Base-by-base conservation (phyloP, 345 rosid genomes). In the Clarkia xantiana region DNA sequence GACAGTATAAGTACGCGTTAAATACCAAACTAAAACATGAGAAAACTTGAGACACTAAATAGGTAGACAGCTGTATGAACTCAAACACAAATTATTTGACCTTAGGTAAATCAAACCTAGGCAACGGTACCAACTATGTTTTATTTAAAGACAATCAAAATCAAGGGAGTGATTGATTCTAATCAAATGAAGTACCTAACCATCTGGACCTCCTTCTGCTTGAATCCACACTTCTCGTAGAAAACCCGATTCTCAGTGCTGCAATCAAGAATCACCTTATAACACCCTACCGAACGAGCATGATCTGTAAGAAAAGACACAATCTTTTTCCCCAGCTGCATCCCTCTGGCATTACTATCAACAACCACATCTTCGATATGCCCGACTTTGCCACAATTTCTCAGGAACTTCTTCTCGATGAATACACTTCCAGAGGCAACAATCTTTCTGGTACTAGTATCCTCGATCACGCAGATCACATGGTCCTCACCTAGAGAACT, bases 281-380 rank as follows among this genome's bases (percentile, higher is more conserved):
- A 82, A 39, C 95, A 89, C 11, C 91, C 91, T 77, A 67, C 63
- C 0, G 80, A 61, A 40, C 42, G 56, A 34, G 81, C 78, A 49
- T 86, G 98, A 53, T 72, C 79, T 0, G 61, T 34, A 1, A 90
- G 81, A 60, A 73, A 81, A 20, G 57, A 76, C 0, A 90, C 44
- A 2, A 83, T 52, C 60, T 68, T 73, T 79, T 79, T 86, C 54
- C 94, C 94, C 41, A 86, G 47, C 0, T 73, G 81, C 67, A 57
- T 55, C 55, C 89, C 94, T 34, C 94, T 75, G 12, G 74, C 79
- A 38, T 18, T 50, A 4, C 71, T 61, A 56, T 84, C 90, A 20
- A 91, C 87, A 44, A 86, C 94, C 6, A 83, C 78, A 63, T 86
- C 98, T 62, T 91, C 89, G 6, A 91, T 80, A 48, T 86, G 96